Conservation (phyloP, 768 basidiomycete genomes). For the Panaeolus cyanescens region DNA sequence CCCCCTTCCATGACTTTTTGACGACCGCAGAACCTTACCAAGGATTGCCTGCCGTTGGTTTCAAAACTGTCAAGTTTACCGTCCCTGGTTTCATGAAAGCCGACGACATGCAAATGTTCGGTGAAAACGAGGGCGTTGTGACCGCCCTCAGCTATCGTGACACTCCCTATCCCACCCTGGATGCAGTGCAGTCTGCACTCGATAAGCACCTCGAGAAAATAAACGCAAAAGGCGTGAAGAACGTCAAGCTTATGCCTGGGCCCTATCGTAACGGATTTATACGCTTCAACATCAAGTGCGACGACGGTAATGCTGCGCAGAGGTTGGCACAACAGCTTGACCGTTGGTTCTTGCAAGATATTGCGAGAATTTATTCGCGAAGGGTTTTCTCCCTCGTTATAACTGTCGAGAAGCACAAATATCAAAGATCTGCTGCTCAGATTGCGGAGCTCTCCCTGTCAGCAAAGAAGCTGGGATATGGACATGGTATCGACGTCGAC, state of each 20-base stretch:
- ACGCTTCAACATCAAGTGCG: slow-evolving; percentile 58
- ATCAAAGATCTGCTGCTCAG: slow-evolving; percentile 42
- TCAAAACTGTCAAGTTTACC: slow-evolving; percentile 60
- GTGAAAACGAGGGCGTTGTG: slow-evolving; percentile 50
- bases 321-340: slow-evolving; percentile 51
- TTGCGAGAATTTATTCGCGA: slow-evolving; percentile 47
- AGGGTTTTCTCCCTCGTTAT: slow-evolving; percentile 58
- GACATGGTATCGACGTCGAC: slow-evolving; percentile 23
- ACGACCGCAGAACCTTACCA: slow-evolving; percentile 53
- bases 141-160: slow-evolving; percentile 38
- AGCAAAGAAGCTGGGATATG: slow-evolving; percentile 29
- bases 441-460: slow-evolving; percentile 44
- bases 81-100: slow-evolving; percentile 48
- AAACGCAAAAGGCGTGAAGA: slow-evolving; percentile 26
- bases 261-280: slow-evolving; percentile 53
- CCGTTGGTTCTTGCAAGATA: slow-evolving; percentile 46
- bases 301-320: slow-evolving; percentile 51
- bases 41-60: slow-evolving; percentile 59
- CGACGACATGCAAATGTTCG: slow-evolving; percentile 46
- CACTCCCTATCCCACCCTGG: slow-evolving; percentile 43
- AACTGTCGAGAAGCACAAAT: slow-evolving; percentile 37
- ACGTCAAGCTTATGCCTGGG: slow-evolving; percentile 49
- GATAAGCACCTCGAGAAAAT: slow-evolving; percentile 38
- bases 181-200: slow-evolving; percentile 37
- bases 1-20: slow-evolving; percentile 37